phyloP scores from a whole-genome alignment of 805 yeast genomes.

The Isabelozyma rhagii region DNA sequence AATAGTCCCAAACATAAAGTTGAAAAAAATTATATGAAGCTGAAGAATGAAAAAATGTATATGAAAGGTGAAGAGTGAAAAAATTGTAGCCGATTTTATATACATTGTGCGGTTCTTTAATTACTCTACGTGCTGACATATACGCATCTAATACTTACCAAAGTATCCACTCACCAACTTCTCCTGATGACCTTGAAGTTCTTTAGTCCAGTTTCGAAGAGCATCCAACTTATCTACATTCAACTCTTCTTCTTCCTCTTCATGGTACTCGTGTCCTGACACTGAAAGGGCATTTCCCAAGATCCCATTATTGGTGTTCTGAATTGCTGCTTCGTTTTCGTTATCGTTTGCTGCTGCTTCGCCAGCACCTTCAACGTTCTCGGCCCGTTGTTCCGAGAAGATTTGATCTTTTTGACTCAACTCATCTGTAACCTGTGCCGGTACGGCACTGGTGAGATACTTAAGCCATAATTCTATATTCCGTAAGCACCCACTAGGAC shows the following conservation, averaged over 20 bases:
- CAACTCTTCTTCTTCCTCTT: constrained; percentile 15
- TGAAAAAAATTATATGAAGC: too few species aligned
- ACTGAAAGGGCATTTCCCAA: background rate
- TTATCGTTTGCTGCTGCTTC: constrained; percentile 1
- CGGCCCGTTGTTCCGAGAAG: constrained; percentile 23
- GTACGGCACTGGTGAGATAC: constrained; percentile 23
- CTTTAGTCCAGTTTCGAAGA: constrained; percentile 12
- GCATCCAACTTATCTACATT: constrained; percentile 7
- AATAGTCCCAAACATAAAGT: too few species aligned
- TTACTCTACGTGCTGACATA: background rate
- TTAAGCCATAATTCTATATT: constrained; percentile 14
- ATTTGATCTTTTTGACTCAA: constrained; percentile 36
- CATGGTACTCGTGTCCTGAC: background rate
- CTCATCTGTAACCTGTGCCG: constrained; percentile 20
- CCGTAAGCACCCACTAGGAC: background rate
- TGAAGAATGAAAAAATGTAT: too few species aligned
- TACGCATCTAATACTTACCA: constrained; percentile 1
- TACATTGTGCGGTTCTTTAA: background rate
- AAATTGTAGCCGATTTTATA: background rate
- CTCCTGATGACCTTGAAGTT: constrained; percentile 6
- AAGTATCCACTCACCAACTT: background rate
- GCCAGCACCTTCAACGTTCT: constrained; percentile 3
- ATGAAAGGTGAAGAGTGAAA: background rate
- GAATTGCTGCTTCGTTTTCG: constrained; percentile 1
- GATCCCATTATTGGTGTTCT: background rate